These are phyloP conservation scores for Vaucheria bursata DNA, from an alignment of 352 stramenopile species.

Conservation along the genomic window DNA sequence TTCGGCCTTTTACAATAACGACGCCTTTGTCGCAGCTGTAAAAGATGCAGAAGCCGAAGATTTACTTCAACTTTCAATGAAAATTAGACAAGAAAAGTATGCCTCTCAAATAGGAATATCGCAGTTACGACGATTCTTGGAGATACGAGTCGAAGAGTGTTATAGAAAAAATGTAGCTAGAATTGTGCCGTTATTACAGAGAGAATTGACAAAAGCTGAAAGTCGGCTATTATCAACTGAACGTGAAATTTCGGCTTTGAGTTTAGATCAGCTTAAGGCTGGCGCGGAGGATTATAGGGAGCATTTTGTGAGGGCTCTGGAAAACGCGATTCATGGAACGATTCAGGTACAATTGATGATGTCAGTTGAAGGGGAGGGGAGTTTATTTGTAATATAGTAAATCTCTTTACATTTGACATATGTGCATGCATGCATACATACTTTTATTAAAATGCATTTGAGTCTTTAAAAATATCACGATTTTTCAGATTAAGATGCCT, in stretches of 20 bases:
- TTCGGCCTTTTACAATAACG: slow-evolving; percentile 57
- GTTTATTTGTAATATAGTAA: too few species aligned
- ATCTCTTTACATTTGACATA: too few species aligned
- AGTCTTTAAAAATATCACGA: too few species aligned
- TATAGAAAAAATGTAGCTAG: slow-evolving; percentile 65
- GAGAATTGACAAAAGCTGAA: slow-evolving; percentile 41
- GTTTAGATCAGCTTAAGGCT: slow-evolving; percentile 57
- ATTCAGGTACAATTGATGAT: too few species aligned
- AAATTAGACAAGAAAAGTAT: neutral
- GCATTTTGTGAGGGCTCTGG: slow-evolving; percentile 46
- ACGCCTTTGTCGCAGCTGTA: slow-evolving; percentile 59
- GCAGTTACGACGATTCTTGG: slow-evolving; percentile 59
- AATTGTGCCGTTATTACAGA: slow-evolving; percentile 65
- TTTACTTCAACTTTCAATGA: neutral
- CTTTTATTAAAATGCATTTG: too few species aligned
- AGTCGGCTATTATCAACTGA: slow-evolving; percentile 42
- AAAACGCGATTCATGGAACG: slow-evolving; percentile 43
- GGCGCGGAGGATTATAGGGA: slow-evolving; percentile 61
- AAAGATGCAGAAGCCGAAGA: slow-evolving; percentile 30
- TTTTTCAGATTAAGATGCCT: too few species aligned
- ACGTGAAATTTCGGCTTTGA: slow-evolving; percentile 59
- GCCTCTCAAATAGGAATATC: slow-evolving; percentile 54
- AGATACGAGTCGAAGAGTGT: slow-evolving; percentile 63
- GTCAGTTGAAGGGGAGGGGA: too few species aligned
- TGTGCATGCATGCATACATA: too few species aligned